These are phyloP conservation scores for Beauveria pseudobassiana DNA, from an alignment of 2,329 filamentous ascomycete genomes.

Conservation along the genomic window DNA sequence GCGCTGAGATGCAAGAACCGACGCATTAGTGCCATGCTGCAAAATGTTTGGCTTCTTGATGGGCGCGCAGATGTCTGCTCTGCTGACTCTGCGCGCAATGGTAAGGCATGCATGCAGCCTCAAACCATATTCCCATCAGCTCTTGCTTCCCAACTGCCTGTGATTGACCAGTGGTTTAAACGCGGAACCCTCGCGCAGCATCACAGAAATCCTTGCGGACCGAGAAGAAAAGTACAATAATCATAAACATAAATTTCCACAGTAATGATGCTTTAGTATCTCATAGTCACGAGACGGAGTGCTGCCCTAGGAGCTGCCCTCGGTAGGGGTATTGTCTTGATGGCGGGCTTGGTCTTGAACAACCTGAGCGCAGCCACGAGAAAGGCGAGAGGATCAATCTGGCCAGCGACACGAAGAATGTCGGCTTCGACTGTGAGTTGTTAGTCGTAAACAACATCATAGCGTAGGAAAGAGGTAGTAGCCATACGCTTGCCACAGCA, in stretches of 20 bases:
- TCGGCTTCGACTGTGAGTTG: conserved; percentile 7
- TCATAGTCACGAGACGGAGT: conserved; percentile 6
- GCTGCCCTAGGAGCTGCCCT: conserved; percentile 7
- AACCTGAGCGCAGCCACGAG: conserved; percentile 9
- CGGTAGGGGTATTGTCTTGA: not conserved
- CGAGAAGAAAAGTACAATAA: not conserved
- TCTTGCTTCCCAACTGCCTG: not conserved
- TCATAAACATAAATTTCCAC: conserved; percentile 11
- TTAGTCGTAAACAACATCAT: not conserved
- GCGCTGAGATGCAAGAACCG: not conserved
- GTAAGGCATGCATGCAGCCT: not conserved
- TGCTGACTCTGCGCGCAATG: not conserved
- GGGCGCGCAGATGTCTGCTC: not conserved
- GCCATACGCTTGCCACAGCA: conserved; percentile 2
- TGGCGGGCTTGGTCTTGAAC: conserved; percentile 5
- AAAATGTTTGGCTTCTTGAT: not conserved
- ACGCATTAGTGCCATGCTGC: conserved; percentile 7
- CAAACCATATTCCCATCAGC: not conserved
- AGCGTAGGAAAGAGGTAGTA: not conserved
- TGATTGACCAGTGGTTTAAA: not conserved
- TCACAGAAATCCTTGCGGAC: conserved; percentile 4
- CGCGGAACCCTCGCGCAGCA: not conserved
- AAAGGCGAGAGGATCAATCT: conserved; percentile 10
- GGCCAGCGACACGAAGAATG: conserved; percentile 7
- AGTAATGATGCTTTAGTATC: conserved; percentile 7